These are phyloP conservation scores for Macaranga tanarius DNA, from an alignment of 441 rosid genomes.

Conservation along the genomic window DNA sequence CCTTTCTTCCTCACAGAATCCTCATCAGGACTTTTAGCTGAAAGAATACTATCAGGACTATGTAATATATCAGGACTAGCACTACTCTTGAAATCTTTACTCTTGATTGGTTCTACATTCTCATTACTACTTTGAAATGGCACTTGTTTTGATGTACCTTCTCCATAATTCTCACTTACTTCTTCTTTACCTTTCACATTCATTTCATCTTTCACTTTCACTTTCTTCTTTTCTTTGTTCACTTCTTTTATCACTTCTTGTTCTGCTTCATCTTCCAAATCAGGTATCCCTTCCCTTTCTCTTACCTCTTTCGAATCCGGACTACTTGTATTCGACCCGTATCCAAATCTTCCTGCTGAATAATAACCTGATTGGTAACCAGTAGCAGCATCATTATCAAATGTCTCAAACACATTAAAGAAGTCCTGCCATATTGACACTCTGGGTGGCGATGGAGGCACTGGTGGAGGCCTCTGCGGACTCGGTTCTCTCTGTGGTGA, in stretches of 20 bases:
- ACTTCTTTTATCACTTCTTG: constrained; percentile 45
- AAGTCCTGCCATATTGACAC: constrained; percentile 76
- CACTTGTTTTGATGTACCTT: constrained; percentile 51
- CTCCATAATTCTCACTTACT: constrained; percentile 44
- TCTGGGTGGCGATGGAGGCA: constrained; percentile 82
- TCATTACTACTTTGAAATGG: constrained; percentile 31
- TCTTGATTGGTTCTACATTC: constrained; percentile 37
- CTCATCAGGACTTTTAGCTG: constrained; percentile 49
- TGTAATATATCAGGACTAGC: constrained; percentile 33
- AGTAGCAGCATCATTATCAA: constrained; percentile 38
- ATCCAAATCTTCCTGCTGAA: constrained; percentile 36
- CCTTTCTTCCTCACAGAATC: constrained; percentile 55
- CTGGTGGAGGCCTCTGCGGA: constrained; percentile 49
- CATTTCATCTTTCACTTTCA: constrained; percentile 32
- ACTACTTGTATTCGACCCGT: constrained; percentile 66
- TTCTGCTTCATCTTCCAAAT: constrained; percentile 88
- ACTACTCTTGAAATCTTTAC: constrained; percentile 40
- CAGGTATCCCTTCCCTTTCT: constrained; percentile 95
- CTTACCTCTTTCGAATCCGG: constrained; percentile 92
- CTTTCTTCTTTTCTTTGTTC: constrained; percentile 36
- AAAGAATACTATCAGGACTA: constrained; percentile 45
- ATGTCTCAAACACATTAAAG: constrained; percentile 67
- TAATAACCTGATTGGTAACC: constrained; percentile 36
- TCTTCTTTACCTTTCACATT: constrained; percentile 20
- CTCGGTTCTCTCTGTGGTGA: constrained; percentile 39